Evolutionary conservation across 2,329 filamentous ascomycete species (phyloP).

Genomic region (Cordyceps javanica): DNA sequence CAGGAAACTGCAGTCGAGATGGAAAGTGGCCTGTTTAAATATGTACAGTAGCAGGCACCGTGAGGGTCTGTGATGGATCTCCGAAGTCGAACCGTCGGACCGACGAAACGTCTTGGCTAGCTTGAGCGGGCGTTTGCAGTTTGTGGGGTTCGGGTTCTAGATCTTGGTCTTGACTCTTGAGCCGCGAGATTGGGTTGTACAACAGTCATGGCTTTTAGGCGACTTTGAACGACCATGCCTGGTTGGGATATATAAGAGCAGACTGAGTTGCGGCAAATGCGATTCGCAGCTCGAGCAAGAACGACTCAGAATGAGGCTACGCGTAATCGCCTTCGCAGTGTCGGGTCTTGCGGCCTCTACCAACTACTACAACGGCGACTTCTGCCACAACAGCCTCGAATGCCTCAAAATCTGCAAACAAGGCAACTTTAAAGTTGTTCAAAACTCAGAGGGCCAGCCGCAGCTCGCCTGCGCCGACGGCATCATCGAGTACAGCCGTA

Average conservation of each 20-base stretch:
- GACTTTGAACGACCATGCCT: neutral
- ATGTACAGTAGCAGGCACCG: neutral
- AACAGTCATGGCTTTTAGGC: neutral
- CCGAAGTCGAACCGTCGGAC: slow-evolving; percentile 11
- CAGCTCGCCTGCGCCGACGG: slow-evolving; percentile 3
- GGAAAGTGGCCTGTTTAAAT: slow-evolving; percentile 3
- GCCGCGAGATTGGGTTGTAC: neutral
- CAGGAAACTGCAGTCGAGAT: neutral
- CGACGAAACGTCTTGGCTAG: slow-evolving; percentile 5
- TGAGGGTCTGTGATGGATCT: neutral
- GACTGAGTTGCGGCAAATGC: neutral
- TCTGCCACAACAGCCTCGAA: slow-evolving; percentile 8
- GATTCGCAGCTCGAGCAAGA: neutral
- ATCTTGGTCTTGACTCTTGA: neutral
- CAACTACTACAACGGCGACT: slow-evolving; percentile 4
- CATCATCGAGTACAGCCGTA: slow-evolving; percentile 11
- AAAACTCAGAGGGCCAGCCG: neutral
- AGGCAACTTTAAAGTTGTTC: slow-evolving; percentile 1
- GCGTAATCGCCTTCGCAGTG: neutral
- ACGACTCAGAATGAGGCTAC: neutral
- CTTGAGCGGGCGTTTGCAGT: neutral
- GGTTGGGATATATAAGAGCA: neutral
- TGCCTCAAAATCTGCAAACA: slow-evolving; percentile 1
- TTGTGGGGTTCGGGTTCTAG: slow-evolving; percentile 1
- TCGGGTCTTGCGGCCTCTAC: neutral